Evolutionary conservation across 441 rosid species (phyloP).

Genomic region (Euphorbia celastroides): DNA sequence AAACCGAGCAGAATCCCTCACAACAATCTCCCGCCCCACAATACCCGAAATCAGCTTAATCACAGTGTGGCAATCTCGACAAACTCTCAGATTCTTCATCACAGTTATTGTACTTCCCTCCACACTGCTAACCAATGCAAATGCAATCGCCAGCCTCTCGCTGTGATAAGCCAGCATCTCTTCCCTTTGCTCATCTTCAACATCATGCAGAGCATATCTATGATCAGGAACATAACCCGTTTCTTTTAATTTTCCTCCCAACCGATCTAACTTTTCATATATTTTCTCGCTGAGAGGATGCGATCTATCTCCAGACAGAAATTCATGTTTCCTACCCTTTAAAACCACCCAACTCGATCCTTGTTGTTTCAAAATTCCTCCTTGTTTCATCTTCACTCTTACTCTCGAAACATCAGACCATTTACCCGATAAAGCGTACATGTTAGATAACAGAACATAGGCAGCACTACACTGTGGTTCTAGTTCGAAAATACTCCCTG

Average conservation of each 20-base stretch:
- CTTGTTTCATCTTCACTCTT: conserved; percentile 51
- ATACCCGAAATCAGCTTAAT: conserved; percentile 43
- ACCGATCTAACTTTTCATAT: conserved; percentile 49
- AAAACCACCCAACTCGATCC: conserved; percentile 69
- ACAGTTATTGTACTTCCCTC: conserved; percentile 46
- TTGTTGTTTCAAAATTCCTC: conserved; percentile 47
- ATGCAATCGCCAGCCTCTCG: conserved; percentile 66
- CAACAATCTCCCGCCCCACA: conserved; percentile 39
- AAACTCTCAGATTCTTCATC: conserved; percentile 61
- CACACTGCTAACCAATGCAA: conserved; percentile 40
- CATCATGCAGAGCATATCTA: conserved; percentile 52
- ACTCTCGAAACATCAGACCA: conserved; percentile 55
- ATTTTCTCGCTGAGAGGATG: conserved; percentile 37
- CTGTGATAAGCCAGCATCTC: conserved; percentile 54
- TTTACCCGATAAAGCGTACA: conserved; percentile 56
- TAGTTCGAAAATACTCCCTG: conserved; percentile 32
- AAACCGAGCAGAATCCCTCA: conserved; percentile 47
- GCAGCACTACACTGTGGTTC: conserved; percentile 55
- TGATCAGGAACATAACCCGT: conserved; percentile 52
- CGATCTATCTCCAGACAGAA: conserved; percentile 54
- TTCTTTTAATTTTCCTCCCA: conserved; percentile 52
- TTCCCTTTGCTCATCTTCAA: conserved; percentile 59
- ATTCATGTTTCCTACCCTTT: conserved; percentile 46
- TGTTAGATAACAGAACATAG: conserved; percentile 55
- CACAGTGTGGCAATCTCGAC: conserved; percentile 62